Conservation (phyloP, 139 green algal species). For the Chlorella vulgaris region DNA sequence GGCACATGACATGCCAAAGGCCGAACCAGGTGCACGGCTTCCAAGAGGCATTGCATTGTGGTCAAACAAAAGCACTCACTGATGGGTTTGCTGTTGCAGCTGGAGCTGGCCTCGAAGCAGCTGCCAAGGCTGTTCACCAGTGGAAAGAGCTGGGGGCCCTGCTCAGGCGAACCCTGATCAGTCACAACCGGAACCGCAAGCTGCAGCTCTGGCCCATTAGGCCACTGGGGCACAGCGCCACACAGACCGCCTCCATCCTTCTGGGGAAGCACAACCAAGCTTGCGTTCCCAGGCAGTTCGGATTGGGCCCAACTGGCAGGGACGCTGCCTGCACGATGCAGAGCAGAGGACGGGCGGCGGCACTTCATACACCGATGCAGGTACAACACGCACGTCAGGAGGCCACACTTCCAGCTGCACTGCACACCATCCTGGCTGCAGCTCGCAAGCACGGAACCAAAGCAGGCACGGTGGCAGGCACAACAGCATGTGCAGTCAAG, state of each 20-base stretch:
- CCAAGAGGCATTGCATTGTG: too few species aligned
- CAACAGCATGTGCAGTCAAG: too few species aligned
- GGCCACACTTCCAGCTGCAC: too few species aligned
- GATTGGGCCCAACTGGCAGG: constrained; percentile 16
- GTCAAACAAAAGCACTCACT: too few species aligned
- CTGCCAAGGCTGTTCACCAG: constrained; percentile 20
- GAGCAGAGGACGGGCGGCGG: neutral
- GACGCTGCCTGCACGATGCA: constrained; percentile 8
- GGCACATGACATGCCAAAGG: too few species aligned
- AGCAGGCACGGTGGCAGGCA: too few species aligned
- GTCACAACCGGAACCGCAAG: neutral
- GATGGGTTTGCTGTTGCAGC: neutral
- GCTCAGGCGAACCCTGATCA: too few species aligned
- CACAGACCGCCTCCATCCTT: constrained; percentile 16
- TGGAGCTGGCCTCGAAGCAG: neutral
- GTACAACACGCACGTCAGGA: too few species aligned
- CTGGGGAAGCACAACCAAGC: constrained; percentile 36
- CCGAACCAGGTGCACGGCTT: too few species aligned
- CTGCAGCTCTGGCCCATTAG: neutral
- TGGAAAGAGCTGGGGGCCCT: neutral
- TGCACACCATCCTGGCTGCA: too few species aligned
- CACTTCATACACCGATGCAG: too few species aligned
- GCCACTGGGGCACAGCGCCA: constrained; percentile 11
- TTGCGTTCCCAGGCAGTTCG: neutral
- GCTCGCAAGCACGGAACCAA: too few species aligned